phyloP scores from a whole-genome alignment of 257 asterid species.

The Solanum ossicruentum region DNA sequence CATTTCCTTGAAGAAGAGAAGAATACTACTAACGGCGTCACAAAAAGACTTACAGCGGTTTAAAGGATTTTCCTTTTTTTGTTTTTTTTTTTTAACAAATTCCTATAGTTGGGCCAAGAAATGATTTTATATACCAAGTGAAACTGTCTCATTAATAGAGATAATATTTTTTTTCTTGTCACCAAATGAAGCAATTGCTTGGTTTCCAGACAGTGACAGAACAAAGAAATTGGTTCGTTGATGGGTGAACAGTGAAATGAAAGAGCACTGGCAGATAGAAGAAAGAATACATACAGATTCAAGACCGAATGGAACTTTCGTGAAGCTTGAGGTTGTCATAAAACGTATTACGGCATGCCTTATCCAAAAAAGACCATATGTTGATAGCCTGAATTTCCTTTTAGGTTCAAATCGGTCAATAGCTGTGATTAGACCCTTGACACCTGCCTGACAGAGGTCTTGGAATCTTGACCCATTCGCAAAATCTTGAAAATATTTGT shows the following conservation, averaged over 20 bases:
- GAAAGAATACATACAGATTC: conserved; percentile 57
- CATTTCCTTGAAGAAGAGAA: background rate
- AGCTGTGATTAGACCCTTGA: conserved; percentile 82
- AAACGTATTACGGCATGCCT: conserved; percentile 84
- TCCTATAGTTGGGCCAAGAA: background rate
- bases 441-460: conserved; percentile 97
- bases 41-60: background rate
- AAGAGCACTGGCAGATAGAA: background rate
- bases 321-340: conserved; percentile 86
- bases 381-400: conserved; percentile 58
- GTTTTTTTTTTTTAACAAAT: background rate
- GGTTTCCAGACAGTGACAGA: background rate
- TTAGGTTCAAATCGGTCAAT: conserved; percentile 86
- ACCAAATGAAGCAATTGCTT: background rate
- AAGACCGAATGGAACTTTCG: conserved; percentile 84
- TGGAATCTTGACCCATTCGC: conserved; percentile 64
- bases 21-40: background rate
- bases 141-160: background rate
- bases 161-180: background rate
- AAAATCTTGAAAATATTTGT: conserved; percentile 83
- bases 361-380: conserved; percentile 92
- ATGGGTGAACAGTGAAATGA: background rate
- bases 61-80: background rate
- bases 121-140: background rate
- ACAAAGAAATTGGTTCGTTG: background rate